Percentiles rank a stretch among this genome's conserved stretches.
These are phyloP conservation scores for Phycomyces blakesleeanus DNA, from an alignment of 192 early-diverging fungal genomes.

Conservation along the genomic window DNA sequence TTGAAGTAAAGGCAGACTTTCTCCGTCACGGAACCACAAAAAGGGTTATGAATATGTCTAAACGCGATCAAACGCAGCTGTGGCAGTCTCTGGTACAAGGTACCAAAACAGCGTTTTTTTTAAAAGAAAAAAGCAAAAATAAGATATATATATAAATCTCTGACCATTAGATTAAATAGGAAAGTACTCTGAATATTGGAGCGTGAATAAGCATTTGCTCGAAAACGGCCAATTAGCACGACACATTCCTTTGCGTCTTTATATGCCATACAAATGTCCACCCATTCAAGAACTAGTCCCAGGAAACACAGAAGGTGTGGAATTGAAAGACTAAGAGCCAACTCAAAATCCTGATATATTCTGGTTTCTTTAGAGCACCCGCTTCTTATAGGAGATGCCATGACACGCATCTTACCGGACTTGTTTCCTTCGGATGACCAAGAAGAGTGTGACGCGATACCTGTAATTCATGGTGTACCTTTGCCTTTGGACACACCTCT, in stretches of 20 bases:
- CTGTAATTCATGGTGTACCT: conserved; percentile 68
- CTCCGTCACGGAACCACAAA: conserved; percentile 79
- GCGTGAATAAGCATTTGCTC: conserved; percentile 56
- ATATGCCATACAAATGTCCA: conserved; percentile 52
- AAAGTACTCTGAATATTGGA: conserved; percentile 57
- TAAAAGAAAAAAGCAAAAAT: too few relatives aligned
- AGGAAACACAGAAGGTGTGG: conserved; percentile 43
- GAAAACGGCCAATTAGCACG: conserved; percentile 42
- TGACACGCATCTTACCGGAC: conserved; percentile 47
- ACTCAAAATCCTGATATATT: conserved; percentile 2
- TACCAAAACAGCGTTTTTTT: conserved; percentile 13
- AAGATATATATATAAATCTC: too few relatives aligned
- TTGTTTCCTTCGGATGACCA: conserved; percentile 29
- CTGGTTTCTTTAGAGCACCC: conserved; percentile 27
- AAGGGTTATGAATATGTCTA: conserved; percentile 82
- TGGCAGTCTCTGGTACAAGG: conserved; percentile 68
- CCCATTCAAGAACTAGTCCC: conserved; percentile 62
- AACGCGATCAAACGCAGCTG: conserved; percentile 75
- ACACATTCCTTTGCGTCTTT: conserved; percentile 57
- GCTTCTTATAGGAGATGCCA: conserved; percentile 41
- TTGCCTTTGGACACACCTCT: conserved; percentile 70
- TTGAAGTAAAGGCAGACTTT: conserved; percentile 66
- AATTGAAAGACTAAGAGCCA: background rate
- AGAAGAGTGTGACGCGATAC: conserved; percentile 39
- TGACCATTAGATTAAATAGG: conserved; percentile 23